These are phyloP conservation scores for Neoboletus subvelutipes DNA, from an alignment of 768 basidiomycete species.

Conservation along the genomic window DNA sequence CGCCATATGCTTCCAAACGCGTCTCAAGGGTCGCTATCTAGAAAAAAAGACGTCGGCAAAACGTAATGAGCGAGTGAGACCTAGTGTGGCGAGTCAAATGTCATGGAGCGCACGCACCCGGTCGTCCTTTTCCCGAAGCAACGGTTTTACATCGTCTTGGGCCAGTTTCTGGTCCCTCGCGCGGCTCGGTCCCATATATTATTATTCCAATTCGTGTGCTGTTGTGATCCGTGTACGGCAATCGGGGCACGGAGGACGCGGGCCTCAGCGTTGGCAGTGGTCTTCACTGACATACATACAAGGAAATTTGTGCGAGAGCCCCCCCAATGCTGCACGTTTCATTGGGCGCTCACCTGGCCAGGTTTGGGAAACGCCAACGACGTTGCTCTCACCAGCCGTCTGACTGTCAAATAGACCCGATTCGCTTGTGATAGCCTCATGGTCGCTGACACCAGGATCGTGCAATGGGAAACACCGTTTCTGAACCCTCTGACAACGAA, in stretches of 20 bases:
- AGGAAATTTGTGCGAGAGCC: constrained; percentile 13
- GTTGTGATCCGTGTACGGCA: constrained; percentile 2
- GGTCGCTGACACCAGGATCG: constrained; percentile 1
- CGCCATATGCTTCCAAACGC: constrained; percentile 36
- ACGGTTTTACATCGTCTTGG: constrained; percentile 19
- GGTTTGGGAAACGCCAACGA: neutral
- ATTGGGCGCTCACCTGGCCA: neutral
- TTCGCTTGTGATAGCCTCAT: neutral
- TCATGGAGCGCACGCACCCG: constrained; percentile 18
- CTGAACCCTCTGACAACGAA: constrained; percentile 18
- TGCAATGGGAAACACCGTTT: constrained; percentile 28
- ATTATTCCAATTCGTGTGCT: constrained; percentile 1
- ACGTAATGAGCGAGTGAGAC: neutral
- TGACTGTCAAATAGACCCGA: neutral
- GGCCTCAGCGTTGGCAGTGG: constrained; percentile 1
- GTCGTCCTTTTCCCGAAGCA: constrained; percentile 28
- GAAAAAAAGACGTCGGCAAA: neutral
- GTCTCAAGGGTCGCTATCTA: constrained; percentile 32
- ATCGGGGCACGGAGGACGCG: constrained; percentile 4
- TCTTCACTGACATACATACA: constrained; percentile 17
- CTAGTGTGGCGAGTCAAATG: neutral
- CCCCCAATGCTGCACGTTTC: neutral
- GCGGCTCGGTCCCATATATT: constrained; percentile 28
- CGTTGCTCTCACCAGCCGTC: neutral
- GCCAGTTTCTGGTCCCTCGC: constrained; percentile 15